Evolutionary conservation across 805 yeast genomes (phyloP).

Genomic region (Blastobotrys chiropterorum): DNA sequence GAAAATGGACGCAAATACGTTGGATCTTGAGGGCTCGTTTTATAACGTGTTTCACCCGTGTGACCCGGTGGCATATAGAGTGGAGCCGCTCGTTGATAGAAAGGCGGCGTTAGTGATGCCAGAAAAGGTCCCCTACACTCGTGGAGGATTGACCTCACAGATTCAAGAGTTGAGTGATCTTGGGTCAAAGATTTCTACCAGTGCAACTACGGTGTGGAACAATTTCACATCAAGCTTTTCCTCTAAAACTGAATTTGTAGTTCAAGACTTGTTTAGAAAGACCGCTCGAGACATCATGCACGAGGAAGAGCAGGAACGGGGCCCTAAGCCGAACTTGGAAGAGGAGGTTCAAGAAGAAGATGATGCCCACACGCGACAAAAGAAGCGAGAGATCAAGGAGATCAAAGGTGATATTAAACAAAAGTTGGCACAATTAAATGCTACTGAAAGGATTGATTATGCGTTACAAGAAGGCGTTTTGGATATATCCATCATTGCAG

Average conservation of each 20-base stretch:
- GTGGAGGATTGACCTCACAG: slow-evolving; percentile 35
- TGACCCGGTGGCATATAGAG: slow-evolving; percentile 84
- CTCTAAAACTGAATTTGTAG: background rate
- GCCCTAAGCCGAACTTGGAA: background rate
- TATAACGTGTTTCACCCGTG: slow-evolving; percentile 86
- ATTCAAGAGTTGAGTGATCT: slow-evolving; percentile 31
- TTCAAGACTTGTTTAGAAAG: background rate
- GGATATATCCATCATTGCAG: slow-evolving; percentile 73
- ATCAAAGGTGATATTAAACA: slow-evolving; percentile 16
- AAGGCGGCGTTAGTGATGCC: slow-evolving; percentile 46
- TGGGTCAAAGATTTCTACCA: slow-evolving; percentile 14
- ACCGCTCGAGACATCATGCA: background rate
- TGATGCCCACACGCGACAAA: background rate
- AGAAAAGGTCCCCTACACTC: slow-evolving; percentile 48
- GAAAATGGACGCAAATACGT: slow-evolving; percentile 37
- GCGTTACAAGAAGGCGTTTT: slow-evolving; percentile 69
- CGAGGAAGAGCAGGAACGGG: slow-evolving; percentile 1
- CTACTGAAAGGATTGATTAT: slow-evolving; percentile 77
- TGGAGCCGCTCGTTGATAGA: slow-evolving; percentile 73
- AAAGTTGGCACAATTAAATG: slow-evolving; percentile 47
- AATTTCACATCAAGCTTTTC: slow-evolving; percentile 5
- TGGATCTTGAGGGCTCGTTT: slow-evolving; percentile 33
- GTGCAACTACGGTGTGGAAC: slow-evolving; percentile 16
- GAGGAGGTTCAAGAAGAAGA: slow-evolving; percentile 6
- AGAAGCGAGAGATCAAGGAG: slow-evolving; percentile 2